Base-by-base conservation (phyloP, 257 asterid genomes). In the Solanum raphanifolium region DNA sequence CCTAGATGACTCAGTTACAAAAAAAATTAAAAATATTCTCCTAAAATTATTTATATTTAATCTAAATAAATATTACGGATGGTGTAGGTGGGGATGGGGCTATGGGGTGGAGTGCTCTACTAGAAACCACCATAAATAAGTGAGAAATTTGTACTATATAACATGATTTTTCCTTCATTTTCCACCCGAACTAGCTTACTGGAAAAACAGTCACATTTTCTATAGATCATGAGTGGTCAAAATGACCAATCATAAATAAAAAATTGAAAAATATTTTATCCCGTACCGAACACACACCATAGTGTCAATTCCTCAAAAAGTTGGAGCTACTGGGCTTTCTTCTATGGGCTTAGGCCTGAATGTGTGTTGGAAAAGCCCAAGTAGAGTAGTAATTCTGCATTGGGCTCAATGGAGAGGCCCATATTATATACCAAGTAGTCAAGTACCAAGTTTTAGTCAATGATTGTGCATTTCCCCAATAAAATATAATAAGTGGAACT, bases 151-250 rank as follows among this genome's bases (percentile, higher is more conserved):
- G 2, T 55, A 18, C 2, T 18, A 55, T 55, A 18, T 6, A 55
- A 55, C 10, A 18, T 3, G 25, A 20, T 3, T 20, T 55, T 55
- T 16, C 60, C 3, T 52, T 16, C 23, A 52, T 52, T 52, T 20
- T 1, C 5, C 65, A 20, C 1, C n/a, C n/a, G 4, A 55, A 55
- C 25, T 6, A 55, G n/a, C n/a, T 18, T 0, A 7, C 0, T 3
- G 2, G 0, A 55, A 16, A 55, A 7, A 55, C 11, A 20, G 11
- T 55, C 65, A 55, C 65, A 55, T 55, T 55, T 55, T 55, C 65
- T 18, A 3, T 20, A 55, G 65, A 55, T 18, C 25, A 18, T 55
- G 65, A 55, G 10, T 55, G 4, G 5, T 55, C 10, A 55, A 20
- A 55, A 55, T 65, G 18, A 25, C 8, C 34, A 10, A 65, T 65